A percentile compares a stretch with the other conserved stretches of the same genome.
Conservation (phyloP, 805 yeast species). For the Pichia nakasei region DNA sequence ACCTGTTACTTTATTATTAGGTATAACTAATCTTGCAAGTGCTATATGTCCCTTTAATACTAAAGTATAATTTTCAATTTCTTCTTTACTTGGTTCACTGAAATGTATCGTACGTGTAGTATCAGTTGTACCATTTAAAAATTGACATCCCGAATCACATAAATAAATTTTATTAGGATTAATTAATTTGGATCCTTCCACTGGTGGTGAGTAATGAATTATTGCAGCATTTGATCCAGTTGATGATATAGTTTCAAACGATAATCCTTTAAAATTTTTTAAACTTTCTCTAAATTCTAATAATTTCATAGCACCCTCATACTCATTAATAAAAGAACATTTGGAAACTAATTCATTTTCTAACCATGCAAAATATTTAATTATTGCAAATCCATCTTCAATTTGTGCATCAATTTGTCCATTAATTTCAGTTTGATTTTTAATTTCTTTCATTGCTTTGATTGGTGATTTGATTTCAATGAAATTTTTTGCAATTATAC, state of each 20-base stretch:
- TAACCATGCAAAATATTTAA: slow-evolving; percentile 49
- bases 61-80: slow-evolving; percentile 42
- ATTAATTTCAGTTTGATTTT: slow-evolving; percentile 38
- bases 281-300: slow-evolving; percentile 44
- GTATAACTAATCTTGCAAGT: slow-evolving; percentile 41
- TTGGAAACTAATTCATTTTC: slow-evolving; percentile 38
- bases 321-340: slow-evolving; percentile 48
- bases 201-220: slow-evolving; percentile 61
- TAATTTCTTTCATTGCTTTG: slow-evolving; percentile 43
- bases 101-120: slow-evolving; percentile 55
- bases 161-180: slow-evolving; percentile 46
- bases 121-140: slow-evolving; percentile 57
- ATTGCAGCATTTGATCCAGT: slow-evolving; percentile 72
- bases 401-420: slow-evolving; percentile 47
- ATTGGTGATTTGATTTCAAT: slow-evolving; percentile 47
- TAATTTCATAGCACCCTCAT: slow-evolving; percentile 54
- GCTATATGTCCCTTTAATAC: slow-evolving; percentile 53
- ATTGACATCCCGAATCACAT: slow-evolving; percentile 54
- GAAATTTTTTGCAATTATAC: slow-evolving; percentile 32
- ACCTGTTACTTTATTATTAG: slow-evolving; percentile 44
- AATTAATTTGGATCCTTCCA: slow-evolving; percentile 35
- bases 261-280: slow-evolving; percentile 50
- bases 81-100: slow-evolving; percentile 36
- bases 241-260: slow-evolving; percentile 68
- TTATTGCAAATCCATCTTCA: slow-evolving; percentile 50